A percentile compares a stretch with the other conserved stretches of the same genome.
These are phyloP conservation scores for Agarophyton chilense DNA, from an alignment of 23 red algal species.

Conservation along the genomic window DNA sequence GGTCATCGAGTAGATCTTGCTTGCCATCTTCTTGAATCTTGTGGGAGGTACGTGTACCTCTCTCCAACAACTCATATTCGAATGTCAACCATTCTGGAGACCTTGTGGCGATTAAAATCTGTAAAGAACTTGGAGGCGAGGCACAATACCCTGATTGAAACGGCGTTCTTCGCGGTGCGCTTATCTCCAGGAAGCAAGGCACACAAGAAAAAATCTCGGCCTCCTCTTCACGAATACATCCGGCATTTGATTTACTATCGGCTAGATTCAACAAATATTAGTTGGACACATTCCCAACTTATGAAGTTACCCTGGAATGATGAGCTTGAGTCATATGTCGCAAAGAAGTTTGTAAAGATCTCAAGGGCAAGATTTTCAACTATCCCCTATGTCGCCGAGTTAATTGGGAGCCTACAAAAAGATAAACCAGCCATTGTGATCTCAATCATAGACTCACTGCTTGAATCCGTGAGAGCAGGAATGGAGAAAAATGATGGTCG, in stretches of 20 bases:
- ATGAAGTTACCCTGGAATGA: constrained; percentile 86
- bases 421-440: constrained; percentile 61
- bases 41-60: constrained; percentile 75
- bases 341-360: constrained; percentile 81
- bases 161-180: constrained; percentile 75
- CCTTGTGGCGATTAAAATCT: constrained; percentile 85
- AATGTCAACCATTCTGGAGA: constrained; percentile 87
- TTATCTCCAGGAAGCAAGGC: constrained; percentile 38
- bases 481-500: constrained; percentile 85
- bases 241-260: constrained; percentile 69
- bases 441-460: constrained; percentile 63
- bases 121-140: constrained; percentile 85
- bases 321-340: constrained; percentile 82
- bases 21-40: constrained; percentile 85
- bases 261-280: constrained; percentile 44
- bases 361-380: constrained; percentile 71
- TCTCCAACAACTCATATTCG: constrained; percentile 65
- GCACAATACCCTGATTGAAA: constrained; percentile 89
- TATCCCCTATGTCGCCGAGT: constrained; percentile 60
- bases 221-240: constrained; percentile 88
- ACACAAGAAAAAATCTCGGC: constrained; percentile 57
- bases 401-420: constrained; percentile 63
- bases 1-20: constrained; percentile 87
- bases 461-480: constrained; percentile 70
- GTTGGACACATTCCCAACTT: constrained; percentile 78